phyloP scores from a whole-genome alignment of 306 rosid species.

The Quercus dentata region DNA sequence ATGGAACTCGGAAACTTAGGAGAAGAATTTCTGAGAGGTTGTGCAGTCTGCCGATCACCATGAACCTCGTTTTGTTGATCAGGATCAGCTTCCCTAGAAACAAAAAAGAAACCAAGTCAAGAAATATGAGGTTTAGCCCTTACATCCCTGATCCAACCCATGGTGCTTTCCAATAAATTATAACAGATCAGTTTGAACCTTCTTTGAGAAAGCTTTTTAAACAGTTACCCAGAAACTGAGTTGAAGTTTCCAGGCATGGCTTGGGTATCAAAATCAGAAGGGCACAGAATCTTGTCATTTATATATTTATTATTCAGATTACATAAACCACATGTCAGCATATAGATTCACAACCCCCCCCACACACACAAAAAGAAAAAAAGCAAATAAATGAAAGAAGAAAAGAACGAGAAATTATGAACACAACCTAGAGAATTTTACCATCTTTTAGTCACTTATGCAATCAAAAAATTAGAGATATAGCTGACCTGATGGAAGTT shows the following conservation, averaged over 20 bases:
- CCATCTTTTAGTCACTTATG: not conserved
- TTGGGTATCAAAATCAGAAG: not conserved
- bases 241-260: not conserved
- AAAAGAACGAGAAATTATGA: not conserved
- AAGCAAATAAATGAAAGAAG: not conserved
- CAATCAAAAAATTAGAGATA: not conserved
- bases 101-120: constrained; percentile 20
- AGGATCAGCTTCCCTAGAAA: constrained; percentile 52
- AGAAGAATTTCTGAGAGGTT: constrained; percentile 35
- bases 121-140: not conserved
- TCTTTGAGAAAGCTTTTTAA: not conserved
- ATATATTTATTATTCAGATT: not conserved
- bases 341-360: not conserved
- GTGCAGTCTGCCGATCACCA: constrained; percentile 35
- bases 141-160: not conserved
- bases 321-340: not conserved
- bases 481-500: constrained; percentile 68
- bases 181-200: not conserved
- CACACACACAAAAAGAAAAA: accelerated
- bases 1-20: constrained; percentile 42
- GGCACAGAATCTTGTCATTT: not conserved
- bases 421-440: constrained; percentile 1
- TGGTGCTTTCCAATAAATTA: not conserved
- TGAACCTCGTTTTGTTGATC: constrained; percentile 37
- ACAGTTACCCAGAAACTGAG: not conserved